Percentiles rank a stretch among this genome's conserved stretches.
Conservation (phyloP, 2,329 filamentous ascomycete genomes). For the Aplosporella prunicola region DNA sequence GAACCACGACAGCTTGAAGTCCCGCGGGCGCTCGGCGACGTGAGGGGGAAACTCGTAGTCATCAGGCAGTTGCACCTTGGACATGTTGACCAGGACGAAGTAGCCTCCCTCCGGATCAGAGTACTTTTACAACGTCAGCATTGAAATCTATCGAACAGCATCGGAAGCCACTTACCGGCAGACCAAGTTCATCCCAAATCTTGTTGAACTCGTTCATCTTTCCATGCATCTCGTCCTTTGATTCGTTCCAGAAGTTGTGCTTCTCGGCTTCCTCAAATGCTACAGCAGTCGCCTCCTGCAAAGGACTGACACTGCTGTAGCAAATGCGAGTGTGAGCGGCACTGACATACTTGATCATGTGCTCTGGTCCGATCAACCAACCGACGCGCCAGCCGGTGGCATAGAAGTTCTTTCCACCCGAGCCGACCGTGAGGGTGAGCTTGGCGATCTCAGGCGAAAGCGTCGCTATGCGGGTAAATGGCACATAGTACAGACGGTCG, state of each 20-base stretch:
- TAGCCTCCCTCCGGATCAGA: slow-evolving; percentile 94
- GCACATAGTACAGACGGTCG: slow-evolving; percentile 88
- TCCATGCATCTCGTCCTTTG: slow-evolving; percentile 75
- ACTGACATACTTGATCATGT: slow-evolving; percentile 83
- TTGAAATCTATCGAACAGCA: not conserved
- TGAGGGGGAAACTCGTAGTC: slow-evolving; percentile 85
- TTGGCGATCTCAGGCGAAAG: slow-evolving; percentile 82
- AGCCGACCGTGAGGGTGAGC: slow-evolving; percentile 86
- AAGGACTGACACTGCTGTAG: slow-evolving; percentile 83
- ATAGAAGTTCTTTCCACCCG: slow-evolving; percentile 97
- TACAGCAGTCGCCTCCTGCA: slow-evolving; percentile 89
- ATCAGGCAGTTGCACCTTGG: slow-evolving; percentile 71
- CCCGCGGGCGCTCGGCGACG: slow-evolving; percentile 74
- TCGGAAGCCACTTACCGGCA: slow-evolving; percentile 27
- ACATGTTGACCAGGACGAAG: slow-evolving; percentile 91
- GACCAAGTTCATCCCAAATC: slow-evolving; percentile 38
- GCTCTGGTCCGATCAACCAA: slow-evolving; percentile 82
- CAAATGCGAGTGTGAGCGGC: slow-evolving; percentile 94
- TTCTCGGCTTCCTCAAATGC: slow-evolving; percentile 86
- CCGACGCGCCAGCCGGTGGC: slow-evolving; percentile 95
- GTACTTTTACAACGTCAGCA: slow-evolving; percentile 41
- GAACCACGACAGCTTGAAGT: slow-evolving; percentile 96
- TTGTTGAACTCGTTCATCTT: slow-evolving; percentile 84
- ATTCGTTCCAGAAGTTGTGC: slow-evolving; percentile 77
- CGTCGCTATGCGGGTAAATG: slow-evolving; percentile 86